phyloP scores from a whole-genome alignment of 106 monocot genomes.

The Dendrobium nobile region DNA sequence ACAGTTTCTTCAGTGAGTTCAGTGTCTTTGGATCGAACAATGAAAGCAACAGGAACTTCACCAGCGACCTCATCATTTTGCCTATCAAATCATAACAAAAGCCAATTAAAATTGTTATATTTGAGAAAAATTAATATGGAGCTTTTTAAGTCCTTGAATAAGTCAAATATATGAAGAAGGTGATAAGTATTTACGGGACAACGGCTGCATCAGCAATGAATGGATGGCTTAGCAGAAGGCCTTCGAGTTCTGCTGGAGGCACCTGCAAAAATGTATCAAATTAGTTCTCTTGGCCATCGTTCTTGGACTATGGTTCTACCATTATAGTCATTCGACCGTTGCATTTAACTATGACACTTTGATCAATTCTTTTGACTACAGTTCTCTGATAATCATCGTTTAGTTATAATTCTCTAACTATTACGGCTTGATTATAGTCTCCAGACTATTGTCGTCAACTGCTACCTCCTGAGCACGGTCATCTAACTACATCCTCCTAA shows the following conservation, averaged over 20 bases:
- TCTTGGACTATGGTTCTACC: too few relatives aligned
- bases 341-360: not conserved
- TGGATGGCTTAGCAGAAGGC: constrained; percentile 53
- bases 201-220: constrained; percentile 82
- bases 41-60: constrained; percentile 87
- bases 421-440: too few relatives aligned
- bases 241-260: constrained; percentile 83
- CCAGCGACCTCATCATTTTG: constrained; percentile 69
- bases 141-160: not conserved
- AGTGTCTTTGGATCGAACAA: constrained; percentile 41
- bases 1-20: constrained; percentile 59
- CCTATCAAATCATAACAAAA: constrained; percentile 15
- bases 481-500: too few relatives aligned
- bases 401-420: too few relatives aligned
- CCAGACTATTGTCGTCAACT: too few relatives aligned
- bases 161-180: not conserved
- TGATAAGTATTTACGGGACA: constrained; percentile 49
- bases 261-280: constrained; percentile 30
- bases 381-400: too few relatives aligned
- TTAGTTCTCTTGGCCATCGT: not conserved
- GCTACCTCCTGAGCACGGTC: too few relatives aligned
- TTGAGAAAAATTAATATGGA: too few relatives aligned
- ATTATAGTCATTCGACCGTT: not conserved
- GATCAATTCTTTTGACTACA: not conserved
- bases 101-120: not conserved